These are phyloP conservation scores for Solanum chaucha DNA, from an alignment of 257 asterid genomes.

Conservation along the genomic window DNA sequence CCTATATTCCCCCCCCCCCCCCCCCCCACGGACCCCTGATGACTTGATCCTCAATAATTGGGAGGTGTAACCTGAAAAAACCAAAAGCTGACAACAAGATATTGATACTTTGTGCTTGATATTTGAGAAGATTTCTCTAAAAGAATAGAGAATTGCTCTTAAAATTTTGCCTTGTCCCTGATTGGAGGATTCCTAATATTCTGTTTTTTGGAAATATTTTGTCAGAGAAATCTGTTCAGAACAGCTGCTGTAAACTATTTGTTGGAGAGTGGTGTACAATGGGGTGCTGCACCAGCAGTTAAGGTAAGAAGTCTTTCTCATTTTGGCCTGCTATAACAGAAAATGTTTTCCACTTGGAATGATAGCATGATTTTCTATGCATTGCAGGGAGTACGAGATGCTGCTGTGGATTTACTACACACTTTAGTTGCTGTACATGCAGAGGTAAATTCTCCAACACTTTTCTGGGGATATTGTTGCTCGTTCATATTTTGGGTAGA, in stretches of 20 bases:
- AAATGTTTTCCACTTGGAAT: neutral
- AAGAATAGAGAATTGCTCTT: neutral
- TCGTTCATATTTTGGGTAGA: neutral
- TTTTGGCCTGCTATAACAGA: neutral
- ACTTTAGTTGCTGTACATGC: slow-evolving; percentile 93
- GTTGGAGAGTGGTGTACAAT: slow-evolving; percentile 84
- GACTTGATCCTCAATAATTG: neutral
- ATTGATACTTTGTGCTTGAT: neutral
- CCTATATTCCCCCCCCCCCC: too few relatives aligned
- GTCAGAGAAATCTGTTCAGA: slow-evolving; percentile 72
- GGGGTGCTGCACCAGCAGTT: slow-evolving; percentile 94
- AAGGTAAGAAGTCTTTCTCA: slow-evolving; percentile 37
- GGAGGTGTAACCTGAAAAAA: neutral
- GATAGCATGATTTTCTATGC: slow-evolving; percentile 1
- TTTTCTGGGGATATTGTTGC: neutral
- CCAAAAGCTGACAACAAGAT: neutral
- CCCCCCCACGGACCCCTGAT: neutral
- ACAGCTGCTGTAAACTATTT: slow-evolving; percentile 84
- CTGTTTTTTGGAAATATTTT: slow-evolving; percentile 9
- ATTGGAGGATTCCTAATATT: neutral
- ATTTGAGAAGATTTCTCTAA: neutral
- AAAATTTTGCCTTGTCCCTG: neutral
- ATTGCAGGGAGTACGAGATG: slow-evolving; percentile 93
- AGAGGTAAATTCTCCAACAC: slow-evolving; percentile 44
- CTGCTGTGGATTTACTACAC: slow-evolving; percentile 89